Conservation (phyloP, 768 basidiomycete genomes). For the Pilatotrama ljubarskyi region DNA sequence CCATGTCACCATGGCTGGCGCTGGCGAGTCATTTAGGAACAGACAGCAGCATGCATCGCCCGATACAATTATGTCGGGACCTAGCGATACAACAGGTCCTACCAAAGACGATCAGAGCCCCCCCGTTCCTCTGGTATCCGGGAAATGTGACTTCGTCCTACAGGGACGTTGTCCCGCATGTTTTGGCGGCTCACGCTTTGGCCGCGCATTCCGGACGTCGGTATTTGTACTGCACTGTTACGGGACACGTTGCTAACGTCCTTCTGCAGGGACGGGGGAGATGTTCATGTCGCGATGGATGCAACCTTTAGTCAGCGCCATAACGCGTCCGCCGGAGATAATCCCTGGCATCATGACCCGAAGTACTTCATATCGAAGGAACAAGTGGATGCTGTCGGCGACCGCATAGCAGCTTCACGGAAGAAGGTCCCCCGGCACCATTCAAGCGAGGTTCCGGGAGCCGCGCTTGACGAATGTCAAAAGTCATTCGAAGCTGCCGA, state of each 20-base stretch:
- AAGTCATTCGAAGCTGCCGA: slow-evolving; percentile 35
- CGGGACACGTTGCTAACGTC: not conserved
- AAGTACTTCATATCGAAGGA: slow-evolving; percentile 36
- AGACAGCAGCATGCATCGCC: too few species aligned
- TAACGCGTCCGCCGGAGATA: slow-evolving; percentile 30
- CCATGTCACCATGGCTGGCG: too few species aligned
- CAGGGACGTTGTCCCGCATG: slow-evolving; percentile 38
- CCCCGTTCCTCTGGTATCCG: not conserved
- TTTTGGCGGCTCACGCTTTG: slow-evolving; percentile 32
- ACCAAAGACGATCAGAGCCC: not conserved
- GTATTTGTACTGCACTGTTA: not conserved
- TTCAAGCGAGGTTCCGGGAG: slow-evolving; percentile 23
- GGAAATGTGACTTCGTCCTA: slow-evolving; percentile 25
- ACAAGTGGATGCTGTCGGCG: slow-evolving; percentile 36
- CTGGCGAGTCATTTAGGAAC: too few species aligned
- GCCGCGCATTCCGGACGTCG: slow-evolving; percentile 16
- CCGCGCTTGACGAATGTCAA: slow-evolving; percentile 38
- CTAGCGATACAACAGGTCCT: not conserved
- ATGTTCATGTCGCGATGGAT: slow-evolving; percentile 40
- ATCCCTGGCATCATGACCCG: slow-evolving; percentile 35
- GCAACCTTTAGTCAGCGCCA: slow-evolving; percentile 44
- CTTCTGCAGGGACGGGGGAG: slow-evolving; percentile 31
- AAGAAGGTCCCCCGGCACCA: slow-evolving; percentile 16
- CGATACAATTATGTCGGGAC: too few species aligned
- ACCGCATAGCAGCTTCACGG: slow-evolving; percentile 25